Conservation (phyloP, 352 stramenopile genomes). For the Bremia lactucae region DNA sequence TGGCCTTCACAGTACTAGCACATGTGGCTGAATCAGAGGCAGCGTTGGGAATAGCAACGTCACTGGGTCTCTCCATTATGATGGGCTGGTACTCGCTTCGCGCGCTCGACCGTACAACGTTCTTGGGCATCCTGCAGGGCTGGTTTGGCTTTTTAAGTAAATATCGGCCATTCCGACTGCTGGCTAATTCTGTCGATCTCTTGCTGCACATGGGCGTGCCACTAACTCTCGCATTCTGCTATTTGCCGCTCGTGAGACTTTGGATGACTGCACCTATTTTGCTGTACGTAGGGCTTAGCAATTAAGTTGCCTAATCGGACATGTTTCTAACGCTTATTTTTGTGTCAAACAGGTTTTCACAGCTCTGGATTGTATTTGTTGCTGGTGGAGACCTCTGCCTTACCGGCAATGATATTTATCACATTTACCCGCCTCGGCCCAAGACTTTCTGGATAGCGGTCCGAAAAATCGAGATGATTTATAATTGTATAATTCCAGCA, state of each 20-base stretch:
- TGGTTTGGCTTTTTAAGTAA: slow-evolving; percentile 38
- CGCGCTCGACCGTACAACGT: slow-evolving; percentile 27
- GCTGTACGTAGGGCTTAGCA: slow-evolving; percentile 20
- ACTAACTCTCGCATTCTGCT: slow-evolving; percentile 29
- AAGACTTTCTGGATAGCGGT: slow-evolving; percentile 29
- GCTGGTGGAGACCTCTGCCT: slow-evolving; percentile 27
- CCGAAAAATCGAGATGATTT: slow-evolving; percentile 36
- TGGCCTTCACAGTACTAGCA: slow-evolving; percentile 24
- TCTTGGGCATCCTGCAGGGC: slow-evolving; percentile 36
- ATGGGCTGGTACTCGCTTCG: slow-evolving; percentile 46
- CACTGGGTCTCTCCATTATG: slow-evolving; percentile 40
- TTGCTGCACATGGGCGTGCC: slow-evolving; percentile 36
- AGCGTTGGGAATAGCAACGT: slow-evolving; percentile 32
- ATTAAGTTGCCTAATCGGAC: too few species aligned
- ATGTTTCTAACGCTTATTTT: slow-evolving; percentile 3
- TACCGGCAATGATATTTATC: slow-evolving; percentile 32
- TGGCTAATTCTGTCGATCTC: slow-evolving; percentile 28
- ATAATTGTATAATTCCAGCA: slow-evolving; percentile 29
- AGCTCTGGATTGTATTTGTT: slow-evolving; percentile 34
- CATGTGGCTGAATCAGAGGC: slow-evolving; percentile 23
- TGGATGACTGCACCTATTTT: slow-evolving; percentile 41
- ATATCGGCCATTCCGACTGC: slow-evolving; percentile 22
- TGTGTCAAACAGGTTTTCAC: slow-evolving; percentile 25
- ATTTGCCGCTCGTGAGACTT: slow-evolving; percentile 29
- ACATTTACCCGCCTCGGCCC: slow-evolving; percentile 33